Conservation (phyloP, 108 stramenopile species). For the Nitzschia putrida region DNA sequence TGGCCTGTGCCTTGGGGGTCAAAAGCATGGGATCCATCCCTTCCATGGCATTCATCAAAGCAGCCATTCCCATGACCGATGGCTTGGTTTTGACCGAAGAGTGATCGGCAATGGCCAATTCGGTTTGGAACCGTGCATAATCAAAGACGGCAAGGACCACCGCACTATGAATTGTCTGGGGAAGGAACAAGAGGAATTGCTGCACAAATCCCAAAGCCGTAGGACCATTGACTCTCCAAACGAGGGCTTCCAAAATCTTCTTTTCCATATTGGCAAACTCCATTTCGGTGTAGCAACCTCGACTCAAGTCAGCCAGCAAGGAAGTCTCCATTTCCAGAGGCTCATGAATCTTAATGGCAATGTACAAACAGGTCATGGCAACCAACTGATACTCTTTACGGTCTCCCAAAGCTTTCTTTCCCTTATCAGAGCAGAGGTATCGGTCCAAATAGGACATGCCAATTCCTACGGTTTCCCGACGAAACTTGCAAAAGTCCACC, state of each 20-base stretch:
- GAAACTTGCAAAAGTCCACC: conserved; percentile 66
- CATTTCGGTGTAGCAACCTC: conserved; percentile 67
- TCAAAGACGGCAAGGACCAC: conserved; percentile 54
- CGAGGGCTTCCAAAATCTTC: conserved; percentile 63
- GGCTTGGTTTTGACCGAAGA: conserved; percentile 48
- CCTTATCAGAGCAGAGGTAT: conserved; percentile 46
- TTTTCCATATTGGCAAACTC: conserved; percentile 74
- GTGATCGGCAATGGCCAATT: conserved; percentile 64
- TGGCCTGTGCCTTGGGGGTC: conserved; percentile 33
- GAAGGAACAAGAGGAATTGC: conserved; percentile 47
- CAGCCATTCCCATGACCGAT: conserved; percentile 59
- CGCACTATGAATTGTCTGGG: conserved; percentile 30
- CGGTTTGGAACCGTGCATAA: conserved; percentile 68
- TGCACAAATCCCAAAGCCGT: conserved; percentile 54
- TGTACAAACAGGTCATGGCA: conserved; percentile 76
- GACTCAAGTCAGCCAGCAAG: conserved; percentile 66
- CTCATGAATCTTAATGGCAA: conserved; percentile 83
- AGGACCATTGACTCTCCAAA: conserved; percentile 70
- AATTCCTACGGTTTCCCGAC: conserved; percentile 69
- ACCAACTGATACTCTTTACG: conserved; percentile 79
- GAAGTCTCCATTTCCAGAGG: conserved; percentile 78
- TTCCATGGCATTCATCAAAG: conserved; percentile 68
- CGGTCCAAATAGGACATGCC: conserved; percentile 77
- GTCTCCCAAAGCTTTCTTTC: conserved; percentile 46
- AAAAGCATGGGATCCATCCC: conserved; percentile 48